Percentiles rank a stretch among this genome's conserved stretches.
Conservation (phyloP, 805 yeast species). For the Kazachstania kunashirensis region DNA sequence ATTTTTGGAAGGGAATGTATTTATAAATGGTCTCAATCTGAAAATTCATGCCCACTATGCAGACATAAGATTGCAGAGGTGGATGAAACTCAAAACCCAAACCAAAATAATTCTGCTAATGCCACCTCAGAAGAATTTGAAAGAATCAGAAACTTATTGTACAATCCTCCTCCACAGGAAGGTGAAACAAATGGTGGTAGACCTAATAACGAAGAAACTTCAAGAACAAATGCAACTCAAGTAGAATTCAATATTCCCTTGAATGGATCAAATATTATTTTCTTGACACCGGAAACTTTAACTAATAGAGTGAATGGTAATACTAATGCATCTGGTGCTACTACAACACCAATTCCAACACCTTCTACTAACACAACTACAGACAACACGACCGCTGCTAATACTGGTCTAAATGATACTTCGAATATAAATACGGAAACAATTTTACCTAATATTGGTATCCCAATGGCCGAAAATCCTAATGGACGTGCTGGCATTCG, state of each 20-base stretch:
- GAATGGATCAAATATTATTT: conserved; percentile 10
- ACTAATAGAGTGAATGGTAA: neutral
- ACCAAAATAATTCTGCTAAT: conserved; percentile 1
- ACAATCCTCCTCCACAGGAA: conserved; percentile 7
- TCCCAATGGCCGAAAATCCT: too few relatives aligned
- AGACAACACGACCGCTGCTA: too few relatives aligned
- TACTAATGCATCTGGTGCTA: conserved; percentile 3
- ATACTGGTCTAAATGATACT: too few relatives aligned
- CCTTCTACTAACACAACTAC: conserved; percentile 1
- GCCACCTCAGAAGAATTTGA: conserved; percentile 17
- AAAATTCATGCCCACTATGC: conserved; percentile 80
- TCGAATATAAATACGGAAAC: too few relatives aligned
- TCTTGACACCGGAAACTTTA: conserved; percentile 9
- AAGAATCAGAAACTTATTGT: conserved; percentile 22
- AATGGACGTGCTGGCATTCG: conserved; percentile 6
- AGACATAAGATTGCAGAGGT: conserved; percentile 42
- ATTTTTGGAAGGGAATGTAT: conserved; percentile 80
- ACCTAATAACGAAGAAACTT: neutral
- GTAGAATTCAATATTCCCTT: conserved; percentile 3
- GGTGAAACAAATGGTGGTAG: neutral
- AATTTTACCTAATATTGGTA: too few relatives aligned
- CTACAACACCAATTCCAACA: conserved; percentile 3
- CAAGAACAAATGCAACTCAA: neutral
- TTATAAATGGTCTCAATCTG: conserved; percentile 68
- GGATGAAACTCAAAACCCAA: conserved; percentile 2